phyloP scores from a whole-genome alignment of 805 yeast genomes.

The Zygoascus flipseniorum region DNA sequence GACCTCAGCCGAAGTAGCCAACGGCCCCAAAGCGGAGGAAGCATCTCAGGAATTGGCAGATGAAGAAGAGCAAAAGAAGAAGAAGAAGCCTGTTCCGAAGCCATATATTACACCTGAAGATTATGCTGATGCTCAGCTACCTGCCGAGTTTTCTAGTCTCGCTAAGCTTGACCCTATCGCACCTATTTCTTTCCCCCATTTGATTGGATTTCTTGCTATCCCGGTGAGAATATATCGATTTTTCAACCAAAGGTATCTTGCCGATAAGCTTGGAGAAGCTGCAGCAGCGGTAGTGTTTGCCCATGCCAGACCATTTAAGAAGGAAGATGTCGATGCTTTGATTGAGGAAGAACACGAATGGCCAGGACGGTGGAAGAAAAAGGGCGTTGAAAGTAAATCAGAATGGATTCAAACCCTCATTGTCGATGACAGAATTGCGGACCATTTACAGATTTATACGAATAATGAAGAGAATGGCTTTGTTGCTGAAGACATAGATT shows the following conservation, averaged over 20 bases:
- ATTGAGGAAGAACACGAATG: slow-evolving; percentile 71
- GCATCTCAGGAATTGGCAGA: slow-evolving; percentile 11
- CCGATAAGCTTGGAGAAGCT: slow-evolving; percentile 51
- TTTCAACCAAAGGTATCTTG: slow-evolving; percentile 63
- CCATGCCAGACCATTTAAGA: slow-evolving; percentile 44
- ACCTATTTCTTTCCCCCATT: slow-evolving; percentile 66
- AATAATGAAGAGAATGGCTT: slow-evolving; percentile 5
- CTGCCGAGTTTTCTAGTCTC: slow-evolving; percentile 49
- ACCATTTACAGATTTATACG: slow-evolving; percentile 33
- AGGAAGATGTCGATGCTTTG: slow-evolving; percentile 35
- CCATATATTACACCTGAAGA: slow-evolving; percentile 58
- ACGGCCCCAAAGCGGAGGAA: slow-evolving; percentile 1
- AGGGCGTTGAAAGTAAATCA: slow-evolving; percentile 62
- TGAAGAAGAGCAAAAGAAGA: slow-evolving; percentile 19
- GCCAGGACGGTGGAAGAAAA: slow-evolving; percentile 77
- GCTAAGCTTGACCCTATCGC: slow-evolving; percentile 49
- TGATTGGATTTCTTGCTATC: slow-evolving; percentile 68
- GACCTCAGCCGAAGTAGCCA: slow-evolving; percentile 8
- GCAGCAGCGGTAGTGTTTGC: slow-evolving; percentile 49
- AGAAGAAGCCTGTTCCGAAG: slow-evolving; percentile 41
- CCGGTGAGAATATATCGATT: slow-evolving; percentile 72
- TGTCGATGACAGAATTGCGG: slow-evolving; percentile 59
- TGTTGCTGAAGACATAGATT: not conserved
- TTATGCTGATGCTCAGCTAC: slow-evolving; percentile 45
- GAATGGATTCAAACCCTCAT: slow-evolving; percentile 81